Evolutionary conservation across 345 rosid species (phyloP).

Genomic region (Gossypium arboreum): DNA sequence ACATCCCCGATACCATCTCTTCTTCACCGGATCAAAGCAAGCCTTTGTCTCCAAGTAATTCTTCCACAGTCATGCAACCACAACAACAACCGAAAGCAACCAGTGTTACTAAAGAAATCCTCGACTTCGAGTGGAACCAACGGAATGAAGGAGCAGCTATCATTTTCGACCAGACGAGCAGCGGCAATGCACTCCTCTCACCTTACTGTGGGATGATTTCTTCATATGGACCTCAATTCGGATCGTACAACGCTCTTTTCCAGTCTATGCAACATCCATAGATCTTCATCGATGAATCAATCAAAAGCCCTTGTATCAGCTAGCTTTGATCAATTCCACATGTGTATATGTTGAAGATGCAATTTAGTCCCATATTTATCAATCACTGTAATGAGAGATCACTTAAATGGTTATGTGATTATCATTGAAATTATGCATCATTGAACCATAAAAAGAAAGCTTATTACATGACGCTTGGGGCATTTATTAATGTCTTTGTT

Average conservation of each 20-base stretch:
- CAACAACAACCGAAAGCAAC: constrained; percentile 27
- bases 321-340: constrained; percentile 17
- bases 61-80: constrained; percentile 33
- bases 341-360: constrained; percentile 35
- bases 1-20: constrained; percentile 46
- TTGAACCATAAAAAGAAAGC: constrained; percentile 22
- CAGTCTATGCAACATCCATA: constrained; percentile 43
- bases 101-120: constrained; percentile 21
- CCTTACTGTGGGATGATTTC: constrained; percentile 51
- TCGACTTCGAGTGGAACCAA: constrained; percentile 37
- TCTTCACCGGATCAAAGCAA: constrained; percentile 35
- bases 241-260: constrained; percentile 33
- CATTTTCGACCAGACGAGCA: constrained; percentile 30
- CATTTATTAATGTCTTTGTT: neutral
- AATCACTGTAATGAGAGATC: constrained; percentile 23
- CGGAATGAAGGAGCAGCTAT: constrained; percentile 32
- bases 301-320: constrained; percentile 6
- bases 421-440: constrained; percentile 26
- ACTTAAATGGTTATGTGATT: constrained; percentile 26
- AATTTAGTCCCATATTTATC: constrained; percentile 24
- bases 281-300: constrained; percentile 6
- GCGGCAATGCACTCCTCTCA: constrained; percentile 33
- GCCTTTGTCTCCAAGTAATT: constrained; percentile 36
- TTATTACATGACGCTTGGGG: constrained; percentile 27
- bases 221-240: constrained; percentile 56